Percentiles rank a stretch among this genome's conserved stretches.
Conservation (phyloP, 306 rosid genomes). For the Quercus parvula region DNA sequence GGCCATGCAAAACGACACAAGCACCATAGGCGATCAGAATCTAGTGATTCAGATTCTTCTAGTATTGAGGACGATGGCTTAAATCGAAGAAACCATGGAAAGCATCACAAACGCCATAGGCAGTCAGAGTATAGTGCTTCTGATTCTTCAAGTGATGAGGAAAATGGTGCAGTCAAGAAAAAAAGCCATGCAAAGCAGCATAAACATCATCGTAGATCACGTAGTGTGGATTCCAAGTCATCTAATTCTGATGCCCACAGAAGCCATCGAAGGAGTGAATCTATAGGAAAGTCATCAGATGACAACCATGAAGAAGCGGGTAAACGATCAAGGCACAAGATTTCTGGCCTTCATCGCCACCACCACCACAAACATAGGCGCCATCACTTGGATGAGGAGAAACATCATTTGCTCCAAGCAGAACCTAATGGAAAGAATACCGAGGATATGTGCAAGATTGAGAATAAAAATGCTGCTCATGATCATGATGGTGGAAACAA, state of each 20-base stretch:
- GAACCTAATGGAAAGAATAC: slow-evolving; percentile 26
- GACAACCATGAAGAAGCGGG: slow-evolving; percentile 42
- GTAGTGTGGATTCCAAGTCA: slow-evolving; percentile 35
- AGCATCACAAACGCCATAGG: slow-evolving; percentile 46
- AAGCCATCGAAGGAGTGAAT: slow-evolving; percentile 35
- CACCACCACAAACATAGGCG: slow-evolving; percentile 31
- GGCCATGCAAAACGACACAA: slow-evolving; percentile 38
- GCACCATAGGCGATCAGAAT: slow-evolving; percentile 36
- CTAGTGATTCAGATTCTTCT: slow-evolving; percentile 39
- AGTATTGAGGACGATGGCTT: slow-evolving; percentile 33
- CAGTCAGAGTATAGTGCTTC: slow-evolving; percentile 35
- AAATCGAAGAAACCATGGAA: slow-evolving; percentile 37
- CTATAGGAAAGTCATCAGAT: slow-evolving; percentile 50
- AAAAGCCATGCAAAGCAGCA: slow-evolving; percentile 43
- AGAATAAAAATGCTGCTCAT: slow-evolving; percentile 8
- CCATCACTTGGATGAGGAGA: slow-evolving; percentile 34
- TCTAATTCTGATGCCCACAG: slow-evolving; percentile 44
- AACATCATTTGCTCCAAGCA: slow-evolving; percentile 17
- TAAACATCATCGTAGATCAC: slow-evolving; percentile 43
- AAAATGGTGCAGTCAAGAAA: slow-evolving; percentile 32
- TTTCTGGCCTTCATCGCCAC: slow-evolving; percentile 29
- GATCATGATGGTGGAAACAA: not conserved
- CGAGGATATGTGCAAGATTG: slow-evolving; percentile 10
- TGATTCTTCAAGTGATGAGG: slow-evolving; percentile 38
- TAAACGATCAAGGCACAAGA: slow-evolving; percentile 31